Evolutionary conservation across 208 protist genomes (phyloP).

Genomic region (Pavlovales sp.): DNA sequence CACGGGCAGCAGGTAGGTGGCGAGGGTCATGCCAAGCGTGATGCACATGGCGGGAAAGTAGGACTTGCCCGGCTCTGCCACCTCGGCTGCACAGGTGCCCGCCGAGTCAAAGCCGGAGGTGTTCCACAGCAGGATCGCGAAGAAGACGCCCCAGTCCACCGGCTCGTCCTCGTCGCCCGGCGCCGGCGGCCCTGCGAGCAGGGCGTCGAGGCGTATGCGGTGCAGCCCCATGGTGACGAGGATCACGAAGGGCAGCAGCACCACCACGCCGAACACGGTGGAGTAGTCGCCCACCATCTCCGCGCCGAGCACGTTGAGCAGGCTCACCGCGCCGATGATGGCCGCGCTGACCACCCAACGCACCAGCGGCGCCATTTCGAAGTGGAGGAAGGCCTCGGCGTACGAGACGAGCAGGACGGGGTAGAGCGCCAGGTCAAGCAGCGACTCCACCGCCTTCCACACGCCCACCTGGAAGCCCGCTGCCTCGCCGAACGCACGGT

Average conservation of each 20-base stretch:
- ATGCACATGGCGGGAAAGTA: background rate
- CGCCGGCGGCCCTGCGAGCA: too few species aligned
- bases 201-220: too few species aligned
- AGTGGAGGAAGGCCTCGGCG: background rate
- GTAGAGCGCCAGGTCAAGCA: slow-evolving; percentile 27
- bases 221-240: too few species aligned
- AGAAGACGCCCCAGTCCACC: slow-evolving; percentile 11
- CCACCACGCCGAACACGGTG: too few species aligned
- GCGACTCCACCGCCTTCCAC: too few species aligned
- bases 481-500: slow-evolving; percentile 2
- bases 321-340: background rate
- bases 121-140: slow-evolving; percentile 27
- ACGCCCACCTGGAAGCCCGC: too few species aligned
- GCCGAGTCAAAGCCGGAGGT: slow-evolving; percentile 21
- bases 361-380: background rate
- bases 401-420: slow-evolving; percentile 23
- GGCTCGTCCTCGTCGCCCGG: background rate
- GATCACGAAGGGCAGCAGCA: too few species aligned
- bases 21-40: background rate
- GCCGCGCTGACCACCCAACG: background rate
- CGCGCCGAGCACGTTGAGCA: slow-evolving; percentile 24
- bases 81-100: slow-evolving; percentile 10
- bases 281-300: background rate
- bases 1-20: slow-evolving; percentile 15
- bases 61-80: background rate